phyloP scores from a whole-genome alignment of 441 rosid genomes.

The Hura crepitans region DNA sequence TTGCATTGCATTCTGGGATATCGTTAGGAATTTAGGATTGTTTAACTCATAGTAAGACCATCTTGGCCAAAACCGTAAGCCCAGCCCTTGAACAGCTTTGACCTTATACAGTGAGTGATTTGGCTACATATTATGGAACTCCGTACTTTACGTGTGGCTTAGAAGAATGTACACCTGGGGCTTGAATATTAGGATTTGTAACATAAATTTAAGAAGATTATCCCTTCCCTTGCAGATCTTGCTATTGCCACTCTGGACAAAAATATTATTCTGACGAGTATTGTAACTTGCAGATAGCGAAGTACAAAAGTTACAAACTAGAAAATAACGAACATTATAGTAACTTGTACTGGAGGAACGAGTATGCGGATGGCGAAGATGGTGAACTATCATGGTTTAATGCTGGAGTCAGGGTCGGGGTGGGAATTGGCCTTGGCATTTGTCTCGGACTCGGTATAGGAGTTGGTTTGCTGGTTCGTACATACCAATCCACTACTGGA shows the following conservation, averaged over 20 bases:
- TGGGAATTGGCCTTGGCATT: constrained; percentile 85
- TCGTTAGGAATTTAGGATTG: too few species aligned
- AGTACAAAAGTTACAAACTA: constrained; percentile 47
- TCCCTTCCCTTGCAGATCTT: neutral
- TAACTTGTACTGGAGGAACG: constrained; percentile 63
- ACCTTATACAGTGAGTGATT: neutral
- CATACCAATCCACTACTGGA: constrained; percentile 64
- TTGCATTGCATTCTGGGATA: constrained; percentile 1
- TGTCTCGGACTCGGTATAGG: constrained; percentile 80
- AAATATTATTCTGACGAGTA: too few species aligned
- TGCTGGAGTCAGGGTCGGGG: constrained; percentile 89
- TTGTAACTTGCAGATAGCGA: constrained; percentile 35
- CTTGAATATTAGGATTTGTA: neutral
- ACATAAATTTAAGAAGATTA: too few species aligned
- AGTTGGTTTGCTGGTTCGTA: constrained; percentile 70
- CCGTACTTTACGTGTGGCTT: neutral
- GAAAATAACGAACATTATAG: constrained; percentile 50
- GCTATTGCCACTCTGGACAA: too few species aligned
- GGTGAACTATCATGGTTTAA: constrained; percentile 92
- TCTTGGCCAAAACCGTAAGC: neutral
- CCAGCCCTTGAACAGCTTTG: neutral
- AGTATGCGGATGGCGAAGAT: constrained; percentile 55
- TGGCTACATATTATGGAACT: neutral
- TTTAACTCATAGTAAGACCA: neutral
- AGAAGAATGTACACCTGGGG: neutral